Evolutionary conservation across 257 asterid species (phyloP), one percentile per base, ranked within the genome.

Genomic region (Solanum chiquidenum): DNA sequence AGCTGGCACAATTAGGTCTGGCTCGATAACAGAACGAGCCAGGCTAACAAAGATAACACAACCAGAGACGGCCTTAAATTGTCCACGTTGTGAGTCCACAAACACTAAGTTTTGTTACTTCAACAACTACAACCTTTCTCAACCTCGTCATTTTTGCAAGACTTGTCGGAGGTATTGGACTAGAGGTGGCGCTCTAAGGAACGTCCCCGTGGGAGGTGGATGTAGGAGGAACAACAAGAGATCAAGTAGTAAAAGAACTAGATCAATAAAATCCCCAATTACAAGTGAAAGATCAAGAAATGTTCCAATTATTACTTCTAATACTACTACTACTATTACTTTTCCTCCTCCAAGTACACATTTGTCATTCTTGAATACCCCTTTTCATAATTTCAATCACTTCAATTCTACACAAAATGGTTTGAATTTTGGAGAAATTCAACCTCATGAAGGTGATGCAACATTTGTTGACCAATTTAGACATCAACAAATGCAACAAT

Each of bases 131-230:
- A 91, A 89, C 90, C 89, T 89, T 6, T 80, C 92, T 21, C 93
- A 91, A 83, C 93, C 93, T 0, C 93, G 93, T 4, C 92, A 91
- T 35, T 91, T 91, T 71, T 91, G 92, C 89, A 91, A 91, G 91
- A 90, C 92, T 1, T 91, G 93, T 23, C 87, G 92, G 72, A 82
- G 93, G 5, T 91, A 91, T 75, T 91, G 92, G 93, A 91, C 93
- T 10, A 83, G 88, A 75, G 93, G 93, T 1, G 93, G 93, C 12
- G 89, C 93, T 2, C 64, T 91, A 20, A 87, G 92, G 86, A 88
- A 60, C 13, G 88, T 91, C 49, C 93, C 93, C 0, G 93, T 91
- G 0, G 92, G 93, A 12, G 93, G 93, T 3, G 93, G 93, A 0
- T 90, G 91, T 27, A 73, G 93, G 87, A 88, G 93, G 86, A 91